Evolutionary conservation across 2,329 filamentous ascomycete species (phyloP).

Genomic region (Fusarium xyrophilum): DNA sequence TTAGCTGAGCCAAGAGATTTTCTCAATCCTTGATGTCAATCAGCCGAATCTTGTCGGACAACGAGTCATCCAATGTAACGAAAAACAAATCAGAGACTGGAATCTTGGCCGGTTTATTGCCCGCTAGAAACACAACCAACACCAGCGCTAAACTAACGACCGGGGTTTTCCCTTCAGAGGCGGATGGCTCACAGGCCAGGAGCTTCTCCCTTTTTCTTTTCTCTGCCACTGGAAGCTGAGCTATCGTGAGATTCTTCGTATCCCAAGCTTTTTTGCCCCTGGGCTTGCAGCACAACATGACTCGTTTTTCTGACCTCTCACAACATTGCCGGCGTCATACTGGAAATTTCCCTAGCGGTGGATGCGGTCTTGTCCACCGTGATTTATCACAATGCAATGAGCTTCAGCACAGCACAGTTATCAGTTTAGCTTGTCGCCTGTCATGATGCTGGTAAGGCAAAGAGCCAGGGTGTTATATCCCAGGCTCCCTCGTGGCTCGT

Average conservation of each 20-base stretch:
- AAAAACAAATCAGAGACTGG: neutral
- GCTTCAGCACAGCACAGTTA: neutral
- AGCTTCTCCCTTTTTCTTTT: neutral
- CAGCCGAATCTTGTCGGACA: constrained; percentile 4
- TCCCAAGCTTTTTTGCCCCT: constrained; percentile 10
- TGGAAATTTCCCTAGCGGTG: constrained; percentile 28
- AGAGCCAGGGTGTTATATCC: constrained; percentile 7
- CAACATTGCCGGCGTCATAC: neutral
- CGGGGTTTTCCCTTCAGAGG: neutral
- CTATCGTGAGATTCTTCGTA: neutral
- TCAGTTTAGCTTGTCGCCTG: constrained; percentile 1
- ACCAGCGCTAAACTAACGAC: constrained; percentile 3
- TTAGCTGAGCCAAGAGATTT: constrained; percentile 1
- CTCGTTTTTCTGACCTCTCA: constrained; percentile 12
- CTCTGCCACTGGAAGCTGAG: neutral
- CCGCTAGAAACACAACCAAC: constrained; percentile 4
- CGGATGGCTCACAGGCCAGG: neutral
- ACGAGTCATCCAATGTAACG: neutral
- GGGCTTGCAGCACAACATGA: constrained; percentile 15
- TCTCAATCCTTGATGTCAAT: constrained; percentile 26
- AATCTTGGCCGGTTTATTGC: constrained; percentile 11
- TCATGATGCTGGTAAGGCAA: constrained; percentile 4
- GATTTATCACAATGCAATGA: constrained; percentile 5
- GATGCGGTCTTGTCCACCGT: constrained; percentile 10
- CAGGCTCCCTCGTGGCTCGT: constrained; percentile 9